Base-by-base conservation (phyloP, 2,329 filamentous ascomycete genomes). In the Ophiosphaerella narmari region DNA sequence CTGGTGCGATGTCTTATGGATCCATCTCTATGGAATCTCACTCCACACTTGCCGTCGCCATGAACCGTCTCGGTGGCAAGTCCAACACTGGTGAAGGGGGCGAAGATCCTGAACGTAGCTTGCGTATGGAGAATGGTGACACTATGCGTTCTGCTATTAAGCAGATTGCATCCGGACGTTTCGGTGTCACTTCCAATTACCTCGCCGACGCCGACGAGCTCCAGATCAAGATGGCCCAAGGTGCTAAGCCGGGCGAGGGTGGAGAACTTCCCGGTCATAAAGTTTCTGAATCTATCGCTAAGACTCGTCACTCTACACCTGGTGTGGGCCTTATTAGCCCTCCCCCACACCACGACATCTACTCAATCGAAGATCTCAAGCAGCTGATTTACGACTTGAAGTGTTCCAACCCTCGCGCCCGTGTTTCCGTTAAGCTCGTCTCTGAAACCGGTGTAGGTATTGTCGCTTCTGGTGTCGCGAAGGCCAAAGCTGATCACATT, bases 181-280 rank as follows among this genome's bases (percentile, higher is more conserved):
- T 97, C 68, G 93, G 93, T 80, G 93, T 97, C 55, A 97, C 93
- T 1, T 94, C 90, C 51, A 90, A 91, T 71, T 97, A 97, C 72
- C 85, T 97, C 13, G 91, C 92, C 42, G 93, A 97, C 74, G 90
- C 93, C 14, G 93, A 97, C 68, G 92, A 97, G 77, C 81, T 97
- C 39, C 93, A 97, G 75, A 97, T 97, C 78, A 97, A 97, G 84
- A 97, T 97, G 93, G 93, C 93, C 8, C 93, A 97, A 77, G 93
- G 93, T 73, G 93, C 93, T 56, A 97, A 97, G 83, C 93, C 93
- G 48, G 93, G 93, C 76, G 93, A 97, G 76, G 93, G 93, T 80
- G 93, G 93, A 83, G 93, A 97, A 76, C 85, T 97, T 69, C 93
- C 93, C 42, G 93, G 93, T 35, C 91, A 97, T 82, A 97, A 97